Conservation (phyloP, 1,284 basidiomycete genomes). For the Hortiboletus rubellus region DNA sequence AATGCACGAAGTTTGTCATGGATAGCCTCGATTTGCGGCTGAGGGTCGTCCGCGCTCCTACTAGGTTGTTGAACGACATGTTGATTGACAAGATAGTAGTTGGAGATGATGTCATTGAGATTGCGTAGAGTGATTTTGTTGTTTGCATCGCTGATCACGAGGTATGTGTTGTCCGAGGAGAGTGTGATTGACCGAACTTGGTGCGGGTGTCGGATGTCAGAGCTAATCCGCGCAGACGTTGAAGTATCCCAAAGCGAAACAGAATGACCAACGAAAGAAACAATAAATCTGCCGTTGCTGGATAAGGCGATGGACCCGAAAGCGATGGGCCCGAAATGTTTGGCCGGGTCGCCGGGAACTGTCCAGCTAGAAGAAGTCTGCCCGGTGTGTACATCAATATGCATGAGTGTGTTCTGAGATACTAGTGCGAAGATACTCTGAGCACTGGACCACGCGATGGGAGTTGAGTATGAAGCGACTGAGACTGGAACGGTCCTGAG, state of each 20-base stretch:
- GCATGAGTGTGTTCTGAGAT: neutral
- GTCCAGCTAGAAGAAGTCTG: too few species aligned
- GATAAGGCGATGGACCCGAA: neutral
- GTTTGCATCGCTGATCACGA: neutral
- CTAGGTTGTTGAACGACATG: neutral
- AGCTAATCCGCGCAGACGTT: neutral
- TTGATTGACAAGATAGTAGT: neutral
- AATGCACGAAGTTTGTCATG: neutral
- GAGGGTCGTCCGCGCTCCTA: neutral
- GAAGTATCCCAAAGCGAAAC: conserved; percentile 4
- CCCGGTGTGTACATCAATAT: neutral
- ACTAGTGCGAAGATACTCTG: neutral
- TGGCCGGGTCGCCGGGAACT: too few species aligned
- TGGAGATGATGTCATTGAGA: neutral
- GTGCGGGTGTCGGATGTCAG: neutral
- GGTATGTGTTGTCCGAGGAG: neutral
- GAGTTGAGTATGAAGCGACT: neutral
- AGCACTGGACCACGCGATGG: neutral
- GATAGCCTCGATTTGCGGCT: neutral
- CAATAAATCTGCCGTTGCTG: neutral
- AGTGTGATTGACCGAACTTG: neutral
- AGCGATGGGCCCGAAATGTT: too few species aligned
- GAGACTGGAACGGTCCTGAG: neutral
- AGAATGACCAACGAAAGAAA: neutral
- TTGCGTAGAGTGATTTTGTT: neutral